Conservation (phyloP, 106 monocot species). For the Agapanthus africanus region DNA sequence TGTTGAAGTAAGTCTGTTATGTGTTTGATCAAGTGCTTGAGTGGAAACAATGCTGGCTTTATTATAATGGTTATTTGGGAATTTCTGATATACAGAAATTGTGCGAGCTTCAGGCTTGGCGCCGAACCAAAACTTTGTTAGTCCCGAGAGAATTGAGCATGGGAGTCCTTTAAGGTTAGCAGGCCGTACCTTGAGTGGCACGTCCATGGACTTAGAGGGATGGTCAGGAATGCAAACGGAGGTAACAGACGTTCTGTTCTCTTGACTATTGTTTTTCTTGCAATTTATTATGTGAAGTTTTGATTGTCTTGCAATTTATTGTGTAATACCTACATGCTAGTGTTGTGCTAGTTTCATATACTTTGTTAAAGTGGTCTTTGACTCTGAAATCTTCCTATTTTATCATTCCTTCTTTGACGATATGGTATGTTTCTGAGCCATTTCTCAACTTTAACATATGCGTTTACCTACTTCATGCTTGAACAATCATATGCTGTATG, state of each 20-base stretch:
- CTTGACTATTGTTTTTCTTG: no score
- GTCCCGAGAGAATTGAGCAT: constrained; percentile 45
- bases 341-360: no score
- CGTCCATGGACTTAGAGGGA: constrained; percentile 42
- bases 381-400: no score
- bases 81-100: constrained; percentile 34
- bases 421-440: not conserved
- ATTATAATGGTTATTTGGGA: not conserved
- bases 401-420: not conserved
- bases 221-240: constrained; percentile 45
- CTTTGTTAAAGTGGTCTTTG: no score
- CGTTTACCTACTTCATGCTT: not conserved
- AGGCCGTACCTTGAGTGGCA: constrained; percentile 25
- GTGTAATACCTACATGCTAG: no score
- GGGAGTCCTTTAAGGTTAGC: constrained; percentile 46
- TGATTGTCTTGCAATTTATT: no score
- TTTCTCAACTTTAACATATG: not conserved
- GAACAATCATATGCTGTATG: not conserved
- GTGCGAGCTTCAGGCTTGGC: constrained; percentile 37
- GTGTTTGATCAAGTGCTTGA: not conserved
- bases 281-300: no score
- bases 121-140: constrained; percentile 34
- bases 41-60: not conserved
- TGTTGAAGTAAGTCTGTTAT: not conserved
- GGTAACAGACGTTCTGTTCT: constrained; percentile 41